Conservation (phyloP, 2,329 filamentous ascomycete genomes). For the Scedosporium dehoogii region DNA sequence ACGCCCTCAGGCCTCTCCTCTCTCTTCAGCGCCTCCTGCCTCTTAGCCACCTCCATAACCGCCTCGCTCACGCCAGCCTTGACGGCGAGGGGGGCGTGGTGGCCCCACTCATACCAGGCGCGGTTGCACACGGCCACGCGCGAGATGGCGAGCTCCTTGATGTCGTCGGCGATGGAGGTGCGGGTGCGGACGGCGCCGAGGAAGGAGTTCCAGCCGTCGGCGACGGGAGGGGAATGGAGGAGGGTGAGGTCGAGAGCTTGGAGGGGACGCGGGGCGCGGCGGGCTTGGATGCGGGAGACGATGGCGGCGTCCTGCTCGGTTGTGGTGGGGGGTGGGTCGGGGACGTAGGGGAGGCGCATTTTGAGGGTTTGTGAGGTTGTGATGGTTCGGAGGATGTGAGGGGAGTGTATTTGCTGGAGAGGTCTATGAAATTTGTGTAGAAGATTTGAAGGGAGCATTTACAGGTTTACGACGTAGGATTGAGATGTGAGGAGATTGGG, state of each 20-base stretch:
- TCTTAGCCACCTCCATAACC: slow-evolving; percentile 35
- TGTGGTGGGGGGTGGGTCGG: slow-evolving; percentile 37
- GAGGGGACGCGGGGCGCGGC: slow-evolving; percentile 59
- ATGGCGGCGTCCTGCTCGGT: slow-evolving; percentile 42
- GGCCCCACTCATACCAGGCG: slow-evolving; percentile 78
- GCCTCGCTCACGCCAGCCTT: slow-evolving; percentile 45
- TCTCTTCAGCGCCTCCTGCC: slow-evolving; percentile 16
- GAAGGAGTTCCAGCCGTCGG: slow-evolving; percentile 67
- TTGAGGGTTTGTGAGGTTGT: slow-evolving; percentile 14
- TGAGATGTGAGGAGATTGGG: neutral
- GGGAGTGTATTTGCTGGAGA: neutral
- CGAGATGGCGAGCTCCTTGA: slow-evolving; percentile 72
- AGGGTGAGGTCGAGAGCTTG: slow-evolving; percentile 68
- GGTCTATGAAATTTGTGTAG: neutral
- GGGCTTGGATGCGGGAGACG: slow-evolving; percentile 52
- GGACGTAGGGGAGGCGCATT: slow-evolving; percentile 61
- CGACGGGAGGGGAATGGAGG: slow-evolving; percentile 63
- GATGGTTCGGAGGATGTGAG: neutral
- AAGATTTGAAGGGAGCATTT: neutral
- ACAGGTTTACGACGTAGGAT: neutral
- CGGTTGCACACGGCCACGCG: slow-evolving; percentile 70
- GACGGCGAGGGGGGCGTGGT: slow-evolving; percentile 61
- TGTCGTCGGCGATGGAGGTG: slow-evolving; percentile 37
- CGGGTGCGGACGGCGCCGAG: slow-evolving; percentile 52
- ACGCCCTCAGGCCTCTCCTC: slow-evolving; percentile 27